Conservation (phyloP, 1,284 basidiomycete genomes). For the Fistulina hepatica region DNA sequence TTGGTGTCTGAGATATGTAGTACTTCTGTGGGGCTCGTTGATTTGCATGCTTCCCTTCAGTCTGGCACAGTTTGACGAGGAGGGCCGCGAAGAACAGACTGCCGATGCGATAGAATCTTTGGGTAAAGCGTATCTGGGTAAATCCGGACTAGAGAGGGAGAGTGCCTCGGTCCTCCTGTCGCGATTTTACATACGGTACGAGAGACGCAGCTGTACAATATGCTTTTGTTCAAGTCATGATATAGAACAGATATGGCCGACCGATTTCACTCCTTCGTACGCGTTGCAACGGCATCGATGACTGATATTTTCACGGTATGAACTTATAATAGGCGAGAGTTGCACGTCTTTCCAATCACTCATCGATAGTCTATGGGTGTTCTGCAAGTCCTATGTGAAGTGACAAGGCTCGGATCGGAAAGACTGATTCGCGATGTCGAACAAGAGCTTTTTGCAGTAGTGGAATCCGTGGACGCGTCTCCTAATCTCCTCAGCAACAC, state of each 20-base stretch:
- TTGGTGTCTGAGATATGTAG: conserved; percentile 81
- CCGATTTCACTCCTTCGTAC: conserved; percentile 42
- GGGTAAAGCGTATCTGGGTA: conserved; percentile 50
- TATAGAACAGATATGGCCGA: conserved; percentile 50
- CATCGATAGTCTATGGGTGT: conserved; percentile 50
- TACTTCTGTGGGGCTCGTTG: conserved; percentile 88
- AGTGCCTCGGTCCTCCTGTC: conserved; percentile 66
- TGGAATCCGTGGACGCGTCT: conserved; percentile 30
- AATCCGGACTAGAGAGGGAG: conserved; percentile 74
- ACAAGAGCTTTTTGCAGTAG: conserved; percentile 35
- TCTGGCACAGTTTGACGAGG: conserved; percentile 72
- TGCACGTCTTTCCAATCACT: background rate
- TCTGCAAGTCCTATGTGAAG: conserved; percentile 65
- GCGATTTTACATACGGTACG: conserved; percentile 67
- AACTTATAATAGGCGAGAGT: conserved; percentile 6
- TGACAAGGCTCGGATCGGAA: conserved; percentile 54
- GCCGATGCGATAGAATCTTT: conserved; percentile 46
- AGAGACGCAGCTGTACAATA: conserved; percentile 2
- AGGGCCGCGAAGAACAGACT: conserved; percentile 35
- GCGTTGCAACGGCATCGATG: conserved; percentile 32
- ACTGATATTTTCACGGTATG: conserved; percentile 45
- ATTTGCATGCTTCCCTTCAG: conserved; percentile 94
- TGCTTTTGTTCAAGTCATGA: conserved; percentile 11
- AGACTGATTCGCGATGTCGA: conserved; percentile 39
- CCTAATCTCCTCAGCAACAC: conserved; percentile 41